Conservation (phyloP, 2,329 filamentous ascomycete species). For the Sporothrix mexicana region DNA sequence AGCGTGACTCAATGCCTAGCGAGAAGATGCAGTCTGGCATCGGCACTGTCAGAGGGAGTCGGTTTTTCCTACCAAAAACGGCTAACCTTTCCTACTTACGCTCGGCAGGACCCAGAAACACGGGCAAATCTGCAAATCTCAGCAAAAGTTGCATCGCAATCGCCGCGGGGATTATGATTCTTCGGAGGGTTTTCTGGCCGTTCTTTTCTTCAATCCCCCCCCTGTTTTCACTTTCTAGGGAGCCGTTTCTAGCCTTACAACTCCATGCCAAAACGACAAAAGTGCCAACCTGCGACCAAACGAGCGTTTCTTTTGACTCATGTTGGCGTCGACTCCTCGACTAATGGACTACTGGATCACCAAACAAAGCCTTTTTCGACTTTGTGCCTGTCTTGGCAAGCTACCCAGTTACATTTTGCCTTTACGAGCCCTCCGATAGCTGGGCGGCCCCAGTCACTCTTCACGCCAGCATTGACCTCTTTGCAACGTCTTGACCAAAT, state of each 20-base stretch:
- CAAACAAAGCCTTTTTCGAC: too few species aligned
- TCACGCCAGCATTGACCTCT: background rate
- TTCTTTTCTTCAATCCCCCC: background rate
- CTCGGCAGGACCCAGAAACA: background rate
- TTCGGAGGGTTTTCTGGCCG: background rate
- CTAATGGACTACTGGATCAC: background rate
- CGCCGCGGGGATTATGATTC: background rate
- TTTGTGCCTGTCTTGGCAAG: background rate
- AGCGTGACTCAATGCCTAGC: background rate
- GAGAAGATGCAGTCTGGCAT: slow-evolving; percentile 2
- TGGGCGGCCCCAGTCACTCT: background rate
- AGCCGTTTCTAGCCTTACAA: slow-evolving; percentile 10
- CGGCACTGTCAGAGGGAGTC: background rate
- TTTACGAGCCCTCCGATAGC: background rate
- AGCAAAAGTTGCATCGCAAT: background rate
- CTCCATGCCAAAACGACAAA: background rate
- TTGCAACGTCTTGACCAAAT: background rate
- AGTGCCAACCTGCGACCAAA: too few species aligned
- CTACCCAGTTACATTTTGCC: background rate
- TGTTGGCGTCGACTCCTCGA: background rate
- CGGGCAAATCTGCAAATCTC: background rate
- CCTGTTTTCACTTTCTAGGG: background rate
- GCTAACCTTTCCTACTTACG: slow-evolving; percentile 3
- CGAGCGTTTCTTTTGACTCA: background rate
- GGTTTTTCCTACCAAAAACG: slow-evolving; percentile 26